phyloP scores from a whole-genome alignment of 2,329 filamentous ascomycete genomes.

The Botrytis medusae region DNA sequence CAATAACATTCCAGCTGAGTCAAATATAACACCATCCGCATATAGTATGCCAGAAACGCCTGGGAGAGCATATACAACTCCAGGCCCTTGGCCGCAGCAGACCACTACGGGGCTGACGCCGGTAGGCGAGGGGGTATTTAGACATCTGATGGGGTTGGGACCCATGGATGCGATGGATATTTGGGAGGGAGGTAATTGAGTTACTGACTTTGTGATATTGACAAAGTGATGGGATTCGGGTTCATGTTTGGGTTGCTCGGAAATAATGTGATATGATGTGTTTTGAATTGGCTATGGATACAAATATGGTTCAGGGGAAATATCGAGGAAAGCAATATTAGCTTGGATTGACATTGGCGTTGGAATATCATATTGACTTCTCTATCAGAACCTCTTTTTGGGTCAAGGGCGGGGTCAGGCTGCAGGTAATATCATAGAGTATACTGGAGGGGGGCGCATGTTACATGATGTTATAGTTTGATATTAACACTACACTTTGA shows the following conservation, averaged over 20 bases:
- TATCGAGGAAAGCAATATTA: background rate
- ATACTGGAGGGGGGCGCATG: background rate
- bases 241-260: background rate
- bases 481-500: background rate
- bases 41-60: slow-evolving; percentile 45
- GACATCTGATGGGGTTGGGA: slow-evolving; percentile 58
- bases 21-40: slow-evolving; percentile 33
- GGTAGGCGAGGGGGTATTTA: slow-evolving; percentile 56
- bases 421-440: background rate
- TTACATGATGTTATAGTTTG: background rate
- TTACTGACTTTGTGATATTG: background rate
- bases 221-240: background rate
- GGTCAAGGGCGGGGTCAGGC: background rate
- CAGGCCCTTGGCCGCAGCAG: slow-evolving; percentile 37
- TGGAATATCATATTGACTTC: background rate
- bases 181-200: slow-evolving; percentile 32
- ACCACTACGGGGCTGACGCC: slow-evolving; percentile 51
- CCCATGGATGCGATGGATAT: slow-evolving; percentile 52
- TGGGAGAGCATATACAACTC: background rate
- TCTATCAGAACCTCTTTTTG: background rate
- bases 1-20: slow-evolving; percentile 25
- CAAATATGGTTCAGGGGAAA: background rate
- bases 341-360: background rate
- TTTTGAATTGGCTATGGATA: background rate
- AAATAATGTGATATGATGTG: background rate